Evolutionary conservation across 352 stramenopile species (phyloP).

Genomic region (Phytophthora sp.): DNA sequence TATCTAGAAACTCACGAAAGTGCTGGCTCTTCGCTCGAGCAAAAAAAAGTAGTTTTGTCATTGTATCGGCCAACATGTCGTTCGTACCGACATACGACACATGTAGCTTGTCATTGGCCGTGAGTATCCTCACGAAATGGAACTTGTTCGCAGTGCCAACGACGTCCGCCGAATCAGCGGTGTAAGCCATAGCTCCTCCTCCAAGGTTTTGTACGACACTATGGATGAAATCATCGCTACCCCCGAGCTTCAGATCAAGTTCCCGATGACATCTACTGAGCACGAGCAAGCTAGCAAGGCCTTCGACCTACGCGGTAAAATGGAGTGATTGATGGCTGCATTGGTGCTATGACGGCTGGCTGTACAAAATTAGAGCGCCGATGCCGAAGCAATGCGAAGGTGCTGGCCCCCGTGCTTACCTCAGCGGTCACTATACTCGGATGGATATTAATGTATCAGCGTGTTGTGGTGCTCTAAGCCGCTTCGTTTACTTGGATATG

Average conservation of each 20-base stretch:
- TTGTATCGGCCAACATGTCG: too few relatives aligned
- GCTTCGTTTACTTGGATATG: background rate
- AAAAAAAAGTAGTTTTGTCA: too few relatives aligned
- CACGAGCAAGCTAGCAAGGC: background rate
- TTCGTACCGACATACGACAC: too few relatives aligned
- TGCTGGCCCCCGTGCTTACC: background rate
- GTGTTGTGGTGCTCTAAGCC: background rate
- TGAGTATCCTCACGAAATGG: too few relatives aligned
- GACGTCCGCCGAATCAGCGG: background rate
- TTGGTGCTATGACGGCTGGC: background rate
- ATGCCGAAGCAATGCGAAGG: background rate
- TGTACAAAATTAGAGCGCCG: background rate
- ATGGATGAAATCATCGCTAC: background rate
- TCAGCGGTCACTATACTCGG: background rate
- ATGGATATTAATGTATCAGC: background rate
- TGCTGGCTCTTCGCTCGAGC: too few relatives aligned
- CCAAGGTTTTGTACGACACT: background rate
- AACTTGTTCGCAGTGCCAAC: too few relatives aligned
- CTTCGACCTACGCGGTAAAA: background rate
- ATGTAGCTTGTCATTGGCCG: too few relatives aligned
- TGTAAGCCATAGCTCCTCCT: background rate
- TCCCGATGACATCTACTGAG: background rate
- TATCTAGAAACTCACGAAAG: too few relatives aligned
- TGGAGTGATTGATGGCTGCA: background rate
- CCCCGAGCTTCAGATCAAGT: background rate